These are phyloP conservation scores for Phytopythium delawarense DNA, from an alignment of 352 stramenopile species.

Conservation along the genomic window DNA sequence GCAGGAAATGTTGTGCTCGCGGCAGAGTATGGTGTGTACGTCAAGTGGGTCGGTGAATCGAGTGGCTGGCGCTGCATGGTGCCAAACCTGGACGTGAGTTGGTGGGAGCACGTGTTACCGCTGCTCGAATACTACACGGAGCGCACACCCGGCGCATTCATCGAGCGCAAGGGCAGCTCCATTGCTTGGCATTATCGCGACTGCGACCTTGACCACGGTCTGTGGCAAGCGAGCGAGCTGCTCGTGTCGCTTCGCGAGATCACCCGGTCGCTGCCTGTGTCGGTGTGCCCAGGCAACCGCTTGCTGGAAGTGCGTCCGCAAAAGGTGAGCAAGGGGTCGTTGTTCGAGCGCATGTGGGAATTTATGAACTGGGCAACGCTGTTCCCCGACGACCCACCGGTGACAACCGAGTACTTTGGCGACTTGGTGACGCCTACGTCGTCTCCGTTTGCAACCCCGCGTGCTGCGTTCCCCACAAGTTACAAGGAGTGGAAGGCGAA, in stretches of 20 bases:
- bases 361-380: slow-evolving; percentile 75
- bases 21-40: slow-evolving; percentile 77
- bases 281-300: slow-evolving; percentile 70
- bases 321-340: slow-evolving; percentile 74
- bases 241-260: slow-evolving; percentile 74
- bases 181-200: slow-evolving; percentile 90
- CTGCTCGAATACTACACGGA: slow-evolving; percentile 84
- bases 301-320: slow-evolving; percentile 74
- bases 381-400: slow-evolving; percentile 59
- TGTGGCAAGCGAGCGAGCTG: slow-evolving; percentile 90
- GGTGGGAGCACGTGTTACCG: slow-evolving; percentile 76
- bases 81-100: slow-evolving; percentile 72
- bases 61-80: slow-evolving; percentile 78
- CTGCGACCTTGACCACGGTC: slow-evolving; percentile 80
- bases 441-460: slow-evolving; percentile 50
- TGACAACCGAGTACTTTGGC: slow-evolving; percentile 72
- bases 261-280: slow-evolving; percentile 63
- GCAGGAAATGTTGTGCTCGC: slow-evolving; percentile 62
- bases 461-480: slow-evolving; percentile 16
- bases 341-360: slow-evolving; percentile 83
- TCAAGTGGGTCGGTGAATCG: slow-evolving; percentile 63
- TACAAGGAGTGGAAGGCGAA: slow-evolving; percentile 11
- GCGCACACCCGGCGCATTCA: slow-evolving; percentile 76
- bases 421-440: slow-evolving; percentile 36
- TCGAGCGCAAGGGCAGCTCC: slow-evolving; percentile 82